A percentile compares a stretch with the other conserved stretches of the same genome.
Conservation (phyloP, 1,284 basidiomycete genomes). For the Ceraceosorus guamensis region DNA sequence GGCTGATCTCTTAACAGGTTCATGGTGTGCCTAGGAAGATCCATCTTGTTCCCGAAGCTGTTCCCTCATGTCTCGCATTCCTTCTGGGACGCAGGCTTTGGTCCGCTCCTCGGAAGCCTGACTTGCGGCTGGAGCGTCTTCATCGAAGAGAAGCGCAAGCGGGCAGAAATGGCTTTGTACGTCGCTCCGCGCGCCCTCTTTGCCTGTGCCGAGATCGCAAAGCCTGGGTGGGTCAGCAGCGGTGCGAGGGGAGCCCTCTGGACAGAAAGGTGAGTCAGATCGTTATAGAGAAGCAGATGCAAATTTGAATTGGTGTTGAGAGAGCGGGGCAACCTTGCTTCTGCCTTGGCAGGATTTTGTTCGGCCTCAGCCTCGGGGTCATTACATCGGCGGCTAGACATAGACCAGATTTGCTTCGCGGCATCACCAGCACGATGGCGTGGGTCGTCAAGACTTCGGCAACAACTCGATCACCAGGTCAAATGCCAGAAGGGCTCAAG, state of each 20-base stretch:
- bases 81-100: conserved; percentile 21
- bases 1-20: no score
- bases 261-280: conserved; percentile 20
- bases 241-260: conserved; percentile 23
- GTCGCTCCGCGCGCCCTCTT: conserved; percentile 49
- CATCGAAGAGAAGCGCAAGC: conserved; percentile 48
- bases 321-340: no score
- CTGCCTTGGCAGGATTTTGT: conserved; percentile 12
- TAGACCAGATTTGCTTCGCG: conserved; percentile 30
- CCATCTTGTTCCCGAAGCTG: conserved; percentile 22
- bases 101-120: conserved; percentile 18
- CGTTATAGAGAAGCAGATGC: background rate
- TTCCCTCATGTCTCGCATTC: conserved; percentile 22
- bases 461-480: no score
- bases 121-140: conserved; percentile 40
- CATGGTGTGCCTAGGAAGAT: conserved; percentile 34
- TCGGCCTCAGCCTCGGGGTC: conserved; percentile 25
- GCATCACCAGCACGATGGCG: conserved; percentile 29
- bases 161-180: conserved; percentile 50
- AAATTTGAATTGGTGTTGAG: no score
- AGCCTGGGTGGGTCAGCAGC: conserved; percentile 31
- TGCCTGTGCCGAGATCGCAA: conserved; percentile 29
- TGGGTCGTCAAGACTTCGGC: conserved; percentile 29
- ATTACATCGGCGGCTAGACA: conserved; percentile 28
- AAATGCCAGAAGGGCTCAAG: no score